These are phyloP conservation scores for Hypoxylon rickii DNA, from an alignment of 495 filamentous ascomycete species.

Conservation along the genomic window DNA sequence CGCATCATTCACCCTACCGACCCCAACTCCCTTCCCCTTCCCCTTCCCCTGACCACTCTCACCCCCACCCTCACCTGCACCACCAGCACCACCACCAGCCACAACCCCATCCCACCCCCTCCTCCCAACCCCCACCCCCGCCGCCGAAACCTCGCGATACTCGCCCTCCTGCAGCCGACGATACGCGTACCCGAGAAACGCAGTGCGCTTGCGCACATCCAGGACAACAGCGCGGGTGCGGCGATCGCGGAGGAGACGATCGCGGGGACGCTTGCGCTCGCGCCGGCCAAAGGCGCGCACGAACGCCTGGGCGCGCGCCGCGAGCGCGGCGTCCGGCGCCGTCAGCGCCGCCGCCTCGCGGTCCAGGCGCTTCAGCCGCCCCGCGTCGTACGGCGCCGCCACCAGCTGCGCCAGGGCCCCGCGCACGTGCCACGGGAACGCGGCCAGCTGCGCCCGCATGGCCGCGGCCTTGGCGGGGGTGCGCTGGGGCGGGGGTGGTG, in stretches of 20 bases:
- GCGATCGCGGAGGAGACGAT: slow-evolving; percentile 77
- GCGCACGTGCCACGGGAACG: slow-evolving; percentile 45
- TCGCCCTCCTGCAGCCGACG: slow-evolving; percentile 45
- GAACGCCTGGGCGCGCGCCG: slow-evolving; percentile 46
- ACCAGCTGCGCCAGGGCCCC: slow-evolving; percentile 47
- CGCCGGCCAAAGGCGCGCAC: slow-evolving; percentile 49
- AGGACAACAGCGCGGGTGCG: slow-evolving; percentile 65
- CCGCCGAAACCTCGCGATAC: background rate
- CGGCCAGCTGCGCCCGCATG: slow-evolving; percentile 40
- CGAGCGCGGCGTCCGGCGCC: slow-evolving; percentile 29
- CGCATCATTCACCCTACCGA: slow-evolving; percentile 1
- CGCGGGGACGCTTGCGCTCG: slow-evolving; percentile 73
- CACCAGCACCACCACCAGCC: background rate
- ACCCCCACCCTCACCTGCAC: slow-evolving; percentile 17
- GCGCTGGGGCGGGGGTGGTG: slow-evolving; percentile 1
- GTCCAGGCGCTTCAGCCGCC: slow-evolving; percentile 50
- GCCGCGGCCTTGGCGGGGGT: slow-evolving; percentile 30
- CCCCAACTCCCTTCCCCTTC: background rate
- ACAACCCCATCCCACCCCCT: too few relatives aligned
- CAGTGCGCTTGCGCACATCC: slow-evolving; percentile 76
- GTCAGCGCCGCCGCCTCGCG: slow-evolving; percentile 46
- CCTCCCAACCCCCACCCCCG: background rate
- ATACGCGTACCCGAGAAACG: slow-evolving; percentile 92
- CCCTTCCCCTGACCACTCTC: background rate
- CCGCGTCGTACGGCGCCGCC: slow-evolving; percentile 48